A percentile compares a stretch with the other conserved stretches of the same genome.
phyloP scores from a whole-genome alignment of 2,329 filamentous ascomycete species.

The Annulohypoxylon truncatum region DNA sequence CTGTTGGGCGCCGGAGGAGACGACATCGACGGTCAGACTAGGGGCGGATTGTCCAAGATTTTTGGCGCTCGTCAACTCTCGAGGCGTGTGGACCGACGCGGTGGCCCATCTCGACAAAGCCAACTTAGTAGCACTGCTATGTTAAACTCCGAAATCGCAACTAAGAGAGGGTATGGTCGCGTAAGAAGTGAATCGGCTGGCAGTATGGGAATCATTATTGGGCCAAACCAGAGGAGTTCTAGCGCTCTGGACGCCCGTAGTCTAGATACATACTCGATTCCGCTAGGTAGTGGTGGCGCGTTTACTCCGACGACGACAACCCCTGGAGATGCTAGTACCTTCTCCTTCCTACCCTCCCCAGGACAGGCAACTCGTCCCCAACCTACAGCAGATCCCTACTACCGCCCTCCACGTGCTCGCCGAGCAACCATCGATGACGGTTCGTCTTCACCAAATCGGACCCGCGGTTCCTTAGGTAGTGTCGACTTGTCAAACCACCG shows the following conservation, averaged over 20 bases:
- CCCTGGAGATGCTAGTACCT: constrained; percentile 75
- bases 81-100: constrained; percentile 73
- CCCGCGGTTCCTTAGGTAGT: constrained; percentile 53
- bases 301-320: constrained; percentile 82
- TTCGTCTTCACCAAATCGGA: constrained; percentile 51
- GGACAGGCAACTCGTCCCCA: constrained; percentile 58
- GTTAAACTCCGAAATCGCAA: constrained; percentile 74
- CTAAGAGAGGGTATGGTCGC: constrained; percentile 71
- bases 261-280: constrained; percentile 58
- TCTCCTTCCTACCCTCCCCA: constrained; percentile 75
- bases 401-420: constrained; percentile 82
- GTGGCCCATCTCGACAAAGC: constrained; percentile 76
- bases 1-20: constrained; percentile 85
- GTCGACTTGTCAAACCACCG: constrained; percentile 55
- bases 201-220: constrained; percentile 64
- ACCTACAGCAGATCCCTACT: constrained; percentile 80
- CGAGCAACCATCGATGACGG: constrained; percentile 69
- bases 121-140: constrained; percentile 86
- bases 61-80: constrained; percentile 92
- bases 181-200: constrained; percentile 71
- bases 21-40: constrained; percentile 73
- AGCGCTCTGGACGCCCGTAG: constrained; percentile 65
- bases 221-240: constrained; percentile 62
- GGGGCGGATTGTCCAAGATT: constrained; percentile 88
- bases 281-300: constrained; percentile 70